phyloP scores from a whole-genome alignment of 2,329 filamentous ascomycete species.

The Neoascochyta sp. region DNA sequence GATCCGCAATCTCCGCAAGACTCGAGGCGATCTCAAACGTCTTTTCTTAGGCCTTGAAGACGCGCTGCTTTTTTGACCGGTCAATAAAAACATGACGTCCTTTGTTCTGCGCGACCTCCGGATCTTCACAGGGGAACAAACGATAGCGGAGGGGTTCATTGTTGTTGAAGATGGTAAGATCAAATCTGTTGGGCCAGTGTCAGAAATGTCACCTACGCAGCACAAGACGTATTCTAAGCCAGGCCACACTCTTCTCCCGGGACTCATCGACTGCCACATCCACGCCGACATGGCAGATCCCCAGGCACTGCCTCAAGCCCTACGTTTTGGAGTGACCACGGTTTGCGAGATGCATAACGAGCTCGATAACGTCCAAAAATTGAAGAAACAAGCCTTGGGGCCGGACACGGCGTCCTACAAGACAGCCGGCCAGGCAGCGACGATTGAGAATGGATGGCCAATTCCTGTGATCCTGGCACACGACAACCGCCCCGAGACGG shows the following conservation, averaged over 20 bases:
- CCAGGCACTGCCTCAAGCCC: conserved; percentile 42
- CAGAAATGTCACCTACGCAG: conserved; percentile 11
- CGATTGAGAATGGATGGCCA: conserved; percentile 53
- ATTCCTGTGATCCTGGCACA: conserved; percentile 42
- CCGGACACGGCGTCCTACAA: conserved; percentile 48
- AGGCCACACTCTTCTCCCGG: conserved; percentile 48
- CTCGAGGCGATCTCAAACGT: no score
- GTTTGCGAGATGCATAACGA: conserved; percentile 50
- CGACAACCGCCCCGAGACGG: conserved; percentile 36
- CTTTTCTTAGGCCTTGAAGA: no score
- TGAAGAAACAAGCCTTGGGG: conserved; percentile 25
- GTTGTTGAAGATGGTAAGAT: conserved; percentile 45
- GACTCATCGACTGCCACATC: conserved; percentile 51
- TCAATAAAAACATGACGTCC: conserved; percentile 29
- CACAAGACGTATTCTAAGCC: conserved; percentile 41
- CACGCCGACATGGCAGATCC: conserved; percentile 45
- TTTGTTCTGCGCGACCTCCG: conserved; percentile 45
- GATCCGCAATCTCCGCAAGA: no score
- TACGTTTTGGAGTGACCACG: conserved; percentile 52
- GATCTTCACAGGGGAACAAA: conserved; percentile 47
- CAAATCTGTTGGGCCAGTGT: conserved; percentile 23
- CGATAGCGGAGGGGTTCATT: conserved; percentile 42
- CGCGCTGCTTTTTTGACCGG: no score
- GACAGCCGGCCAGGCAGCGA: conserved; percentile 48
- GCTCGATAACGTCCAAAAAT: conserved; percentile 23